phyloP scores from a whole-genome alignment of 192 early-diverging fungal genomes.

The Entophlyctis helioformis region DNA sequence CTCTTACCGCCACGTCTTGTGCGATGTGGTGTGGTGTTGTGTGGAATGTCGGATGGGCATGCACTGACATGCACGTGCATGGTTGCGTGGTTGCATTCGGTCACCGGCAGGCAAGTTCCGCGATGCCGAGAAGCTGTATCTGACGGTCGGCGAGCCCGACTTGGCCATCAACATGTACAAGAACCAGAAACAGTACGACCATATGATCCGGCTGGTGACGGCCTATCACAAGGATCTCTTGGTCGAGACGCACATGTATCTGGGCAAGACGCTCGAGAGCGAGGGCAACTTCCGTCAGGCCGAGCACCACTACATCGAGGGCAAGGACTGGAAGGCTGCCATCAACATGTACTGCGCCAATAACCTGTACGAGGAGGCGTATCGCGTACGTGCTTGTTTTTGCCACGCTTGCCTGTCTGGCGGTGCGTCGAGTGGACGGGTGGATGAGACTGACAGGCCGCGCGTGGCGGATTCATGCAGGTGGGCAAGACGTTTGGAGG shows the following conservation, averaged over 20 bases:
- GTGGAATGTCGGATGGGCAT: no score
- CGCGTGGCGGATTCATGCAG: slow-evolving; percentile 16
- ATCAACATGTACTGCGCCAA: slow-evolving; percentile 61
- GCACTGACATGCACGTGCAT: no score
- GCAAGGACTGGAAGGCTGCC: slow-evolving; percentile 48
- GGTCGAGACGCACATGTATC: slow-evolving; percentile 45
- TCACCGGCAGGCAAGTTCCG: slow-evolving; percentile 32
- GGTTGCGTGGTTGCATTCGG: no score
- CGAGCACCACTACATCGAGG: slow-evolving; percentile 54
- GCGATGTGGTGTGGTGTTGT: no score
- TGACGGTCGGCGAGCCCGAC: slow-evolving; percentile 49
- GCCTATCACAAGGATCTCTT: slow-evolving; percentile 50
- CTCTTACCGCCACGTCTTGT: no score
- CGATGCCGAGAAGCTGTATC: slow-evolving; percentile 52
- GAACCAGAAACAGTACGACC: slow-evolving; percentile 53
- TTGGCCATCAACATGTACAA: slow-evolving; percentile 63
- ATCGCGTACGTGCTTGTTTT: slow-evolving; percentile 26
- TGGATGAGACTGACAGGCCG: no score
- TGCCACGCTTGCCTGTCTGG: no score
- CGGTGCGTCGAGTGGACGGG: no score
- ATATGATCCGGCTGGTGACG: slow-evolving; percentile 52
- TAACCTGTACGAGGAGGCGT: slow-evolving; percentile 50
- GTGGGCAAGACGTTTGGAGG: slow-evolving; percentile 47
- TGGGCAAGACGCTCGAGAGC: slow-evolving; percentile 47
- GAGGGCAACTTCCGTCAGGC: slow-evolving; percentile 49